Percentiles rank a stretch among this genome's conserved stretches.
These are phyloP conservation scores for Pichia manshurica DNA, from an alignment of 805 yeast species.

Conservation along the genomic window DNA sequence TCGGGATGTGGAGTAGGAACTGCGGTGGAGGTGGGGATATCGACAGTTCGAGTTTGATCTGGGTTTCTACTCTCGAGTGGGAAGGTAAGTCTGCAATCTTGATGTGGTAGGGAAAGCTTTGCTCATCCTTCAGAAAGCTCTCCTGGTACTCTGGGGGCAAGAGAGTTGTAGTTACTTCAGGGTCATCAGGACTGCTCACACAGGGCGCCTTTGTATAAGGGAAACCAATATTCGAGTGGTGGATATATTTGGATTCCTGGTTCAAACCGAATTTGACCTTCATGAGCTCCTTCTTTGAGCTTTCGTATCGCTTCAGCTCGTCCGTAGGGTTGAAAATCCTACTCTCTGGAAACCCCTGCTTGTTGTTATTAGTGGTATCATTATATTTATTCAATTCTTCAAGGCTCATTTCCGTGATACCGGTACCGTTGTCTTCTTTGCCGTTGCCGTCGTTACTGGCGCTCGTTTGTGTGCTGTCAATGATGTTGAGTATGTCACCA, in stretches of 20 bases:
- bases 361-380: background rate
- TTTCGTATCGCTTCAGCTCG: conserved; percentile 34
- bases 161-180: conserved; percentile 24
- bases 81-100: conserved; percentile 61
- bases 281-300: conserved; percentile 44
- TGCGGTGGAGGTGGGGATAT: conserved; percentile 76
- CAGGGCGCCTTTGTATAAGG: conserved; percentile 11
- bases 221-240: conserved; percentile 29
- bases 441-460: background rate
- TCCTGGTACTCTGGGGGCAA: conserved; percentile 29
- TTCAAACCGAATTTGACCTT: conserved; percentile 47
- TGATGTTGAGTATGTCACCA: background rate
- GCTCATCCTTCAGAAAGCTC: conserved; percentile 13
- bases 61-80: conserved; percentile 91
- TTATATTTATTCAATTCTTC: no score
- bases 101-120: conserved; percentile 42
- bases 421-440: background rate
- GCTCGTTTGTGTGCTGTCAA: background rate
- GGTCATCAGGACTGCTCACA: conserved; percentile 15
- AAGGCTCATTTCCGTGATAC: no score
- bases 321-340: conserved; percentile 12
- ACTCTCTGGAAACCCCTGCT: background rate
- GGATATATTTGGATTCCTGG: conserved; percentile 7
- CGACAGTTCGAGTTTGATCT: conserved; percentile 67
- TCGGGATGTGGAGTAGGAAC: conserved; percentile 69